Evolutionary conservation across 345 rosid genomes (phyloP).

Genomic region (Brassica nigra): DNA sequence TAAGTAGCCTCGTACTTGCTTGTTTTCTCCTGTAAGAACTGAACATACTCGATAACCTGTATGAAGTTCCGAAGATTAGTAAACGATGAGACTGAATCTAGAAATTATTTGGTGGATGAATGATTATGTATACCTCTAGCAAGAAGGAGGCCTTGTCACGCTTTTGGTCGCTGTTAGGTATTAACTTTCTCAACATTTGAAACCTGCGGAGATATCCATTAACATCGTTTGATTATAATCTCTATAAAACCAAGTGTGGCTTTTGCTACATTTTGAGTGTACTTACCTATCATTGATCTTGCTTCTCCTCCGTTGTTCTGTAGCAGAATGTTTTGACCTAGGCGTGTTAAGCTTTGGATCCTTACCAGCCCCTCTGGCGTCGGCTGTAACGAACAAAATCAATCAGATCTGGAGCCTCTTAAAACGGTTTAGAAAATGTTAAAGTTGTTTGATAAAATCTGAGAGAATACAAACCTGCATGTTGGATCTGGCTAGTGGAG

Average conservation of each 20-base stretch:
- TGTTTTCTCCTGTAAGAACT: conserved; percentile 82
- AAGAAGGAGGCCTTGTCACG: conserved; percentile 95
- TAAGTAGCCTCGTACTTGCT: conserved; percentile 68
- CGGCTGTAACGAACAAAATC: conserved; percentile 42
- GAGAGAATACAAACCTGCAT: conserved; percentile 47
- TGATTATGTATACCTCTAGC: conserved; percentile 60
- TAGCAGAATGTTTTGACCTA: conserved; percentile 96
- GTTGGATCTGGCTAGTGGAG: conserved; percentile 46
- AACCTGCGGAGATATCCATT: conserved; percentile 54
- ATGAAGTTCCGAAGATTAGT: not conserved
- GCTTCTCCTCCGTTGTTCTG: conserved; percentile 97
- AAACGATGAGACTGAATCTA: not conserved
- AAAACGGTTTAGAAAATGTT: not conserved
- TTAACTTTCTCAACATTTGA: conserved; percentile 79
- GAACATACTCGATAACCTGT: conserved; percentile 94
- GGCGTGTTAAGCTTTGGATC: conserved; percentile 90
- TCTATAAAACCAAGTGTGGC: not conserved
- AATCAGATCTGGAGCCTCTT: not conserved
- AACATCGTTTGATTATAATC: not conserved
- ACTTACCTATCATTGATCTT: conserved; percentile 91
- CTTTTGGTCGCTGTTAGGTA: conserved; percentile 91
- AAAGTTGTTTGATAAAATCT: not conserved
- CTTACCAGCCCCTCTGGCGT: conserved; percentile 52
- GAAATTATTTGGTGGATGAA: not conserved
- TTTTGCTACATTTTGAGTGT: conserved; percentile 1